Evolutionary conservation across 2,329 filamentous ascomycete species (phyloP), one percentile per base, ranked within the genome.

Genomic region (Harringtonia lauricola): DNA sequence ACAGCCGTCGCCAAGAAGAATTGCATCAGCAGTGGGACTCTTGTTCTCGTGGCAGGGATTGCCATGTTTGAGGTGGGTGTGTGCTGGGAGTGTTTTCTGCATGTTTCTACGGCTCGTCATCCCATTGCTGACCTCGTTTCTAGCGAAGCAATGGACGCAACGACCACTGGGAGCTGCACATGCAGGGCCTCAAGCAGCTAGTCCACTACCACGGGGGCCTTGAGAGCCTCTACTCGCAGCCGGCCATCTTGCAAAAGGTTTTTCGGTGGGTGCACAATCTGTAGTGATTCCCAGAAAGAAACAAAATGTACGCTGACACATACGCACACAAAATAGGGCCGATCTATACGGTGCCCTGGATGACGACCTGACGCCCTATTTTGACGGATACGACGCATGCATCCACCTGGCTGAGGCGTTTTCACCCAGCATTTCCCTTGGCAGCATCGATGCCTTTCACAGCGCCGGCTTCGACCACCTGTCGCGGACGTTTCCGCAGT

Each of bases 1-100:
- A 2, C 15, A 6, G 4, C 17, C 6, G 18, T 10, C 4, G 28
- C 30, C 18, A 35, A 10, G 8, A 28, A 17, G 7, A 29, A 17
- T 14, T 3, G 31, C n/a, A 42, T 46, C 17, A 30, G 29, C 9
- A 24, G 21, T 8, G 41, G 38, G 13, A 46, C 44, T 13, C 13
- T 46, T 6, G 15, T 46, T 7, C 31, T 46, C 28, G 44, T 46
- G 10, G 39, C 40, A 10, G 44, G 39, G 1, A 39, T 46, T 24
- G 44, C 44, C 21, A 42, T 46, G 44, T 30, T 42, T n/a, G 44
- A 46, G 34, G 44, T 46, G n/a, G n/a, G n/a, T n/a, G n/a, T n/a
- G n/a, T n/a, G n/a, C n/a, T n/a, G n/a, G n/a, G n/a, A n/a, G n/a
- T n/a, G n/a, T n/a, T n/a, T n/a, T n/a, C n/a, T n/a, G n/a, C n/a